Conservation (phyloP, 768 basidiomycete genomes). For the Collybia nuda region DNA sequence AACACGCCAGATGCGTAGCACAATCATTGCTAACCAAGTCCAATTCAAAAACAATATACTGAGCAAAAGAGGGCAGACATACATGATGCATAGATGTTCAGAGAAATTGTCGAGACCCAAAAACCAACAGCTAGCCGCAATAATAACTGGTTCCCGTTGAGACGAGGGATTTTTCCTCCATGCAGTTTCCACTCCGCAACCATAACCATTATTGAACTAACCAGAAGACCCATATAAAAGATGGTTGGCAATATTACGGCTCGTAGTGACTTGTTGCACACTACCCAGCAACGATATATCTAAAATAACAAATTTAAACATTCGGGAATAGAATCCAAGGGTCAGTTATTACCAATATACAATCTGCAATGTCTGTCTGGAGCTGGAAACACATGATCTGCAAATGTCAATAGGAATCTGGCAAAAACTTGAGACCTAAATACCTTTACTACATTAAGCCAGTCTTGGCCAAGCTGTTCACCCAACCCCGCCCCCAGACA, state of each 20-base stretch:
- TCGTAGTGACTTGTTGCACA: constrained; percentile 11
- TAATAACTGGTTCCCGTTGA: neutral
- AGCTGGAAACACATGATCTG: neutral
- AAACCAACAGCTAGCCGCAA: neutral
- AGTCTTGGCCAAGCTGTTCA: neutral
- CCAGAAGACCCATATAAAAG: constrained; percentile 15
- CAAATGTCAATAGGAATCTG: neutral
- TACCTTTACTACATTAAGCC: neutral
- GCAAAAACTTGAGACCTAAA: neutral
- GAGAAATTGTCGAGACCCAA: constrained; percentile 12
- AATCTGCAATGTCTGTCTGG: neutral
- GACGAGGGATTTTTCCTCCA: neutral
- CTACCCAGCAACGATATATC: constrained; percentile 21
- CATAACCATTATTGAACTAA: neutral
- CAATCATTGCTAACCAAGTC: neutral
- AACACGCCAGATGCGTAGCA: neutral
- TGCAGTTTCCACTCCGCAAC: neutral
- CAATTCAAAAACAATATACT: neutral
- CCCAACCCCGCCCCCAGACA: neutral
- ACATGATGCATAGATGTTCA: constrained; percentile 18
- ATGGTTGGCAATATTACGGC: constrained; percentile 12
- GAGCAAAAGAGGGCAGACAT: neutral
- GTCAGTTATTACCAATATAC: neutral
- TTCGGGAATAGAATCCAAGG: too few species aligned
- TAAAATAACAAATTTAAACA: neutral